phyloP scores from a whole-genome alignment of 139 green algal species.

The Desmodesmus armatus region DNA sequence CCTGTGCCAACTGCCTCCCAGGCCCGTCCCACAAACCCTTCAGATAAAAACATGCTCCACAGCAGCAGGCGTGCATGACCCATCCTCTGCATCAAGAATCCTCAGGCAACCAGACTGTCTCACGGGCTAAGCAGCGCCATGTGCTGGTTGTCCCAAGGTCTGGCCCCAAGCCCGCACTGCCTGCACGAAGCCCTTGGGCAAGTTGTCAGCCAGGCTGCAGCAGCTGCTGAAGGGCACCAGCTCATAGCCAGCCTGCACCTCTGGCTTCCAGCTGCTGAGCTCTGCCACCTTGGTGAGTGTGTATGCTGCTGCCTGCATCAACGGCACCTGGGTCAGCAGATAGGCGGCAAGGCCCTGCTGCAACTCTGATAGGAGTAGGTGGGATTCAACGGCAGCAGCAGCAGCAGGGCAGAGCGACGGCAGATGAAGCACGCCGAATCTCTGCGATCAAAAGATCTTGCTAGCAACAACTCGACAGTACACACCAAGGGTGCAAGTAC shows the following conservation, averaged over 20 bases:
- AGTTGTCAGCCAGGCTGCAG: slow-evolving; percentile 8
- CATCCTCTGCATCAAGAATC: too few relatives aligned
- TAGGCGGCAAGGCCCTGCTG: slow-evolving; percentile 23
- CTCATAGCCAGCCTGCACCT: slow-evolving; percentile 15
- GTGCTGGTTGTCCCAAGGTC: too few relatives aligned
- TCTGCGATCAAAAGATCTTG: background rate
- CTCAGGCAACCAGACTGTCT: too few relatives aligned
- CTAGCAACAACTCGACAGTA: background rate
- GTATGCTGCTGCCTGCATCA: slow-evolving; percentile 35
- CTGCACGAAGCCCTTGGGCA: slow-evolving; percentile 17
- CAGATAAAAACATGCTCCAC: too few relatives aligned
- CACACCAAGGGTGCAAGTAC: too few relatives aligned
- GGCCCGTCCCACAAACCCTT: too few relatives aligned
- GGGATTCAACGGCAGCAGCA: background rate
- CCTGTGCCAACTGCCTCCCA: too few relatives aligned
- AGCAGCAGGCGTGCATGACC: too few relatives aligned
- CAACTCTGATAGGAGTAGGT: slow-evolving; percentile 10
- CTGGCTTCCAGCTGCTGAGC: slow-evolving; percentile 38
- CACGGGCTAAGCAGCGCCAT: too few relatives aligned
- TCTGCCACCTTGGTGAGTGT: slow-evolving; percentile 31
- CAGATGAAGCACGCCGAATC: background rate
- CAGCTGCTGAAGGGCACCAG: slow-evolving; percentile 27
- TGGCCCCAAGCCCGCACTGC: background rate
- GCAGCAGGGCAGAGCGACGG: background rate
- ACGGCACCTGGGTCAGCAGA: slow-evolving; percentile 31